Evolutionary conservation across 1,284 basidiomycete genomes (phyloP).

Genomic region (Heterobasidion irregulare): DNA sequence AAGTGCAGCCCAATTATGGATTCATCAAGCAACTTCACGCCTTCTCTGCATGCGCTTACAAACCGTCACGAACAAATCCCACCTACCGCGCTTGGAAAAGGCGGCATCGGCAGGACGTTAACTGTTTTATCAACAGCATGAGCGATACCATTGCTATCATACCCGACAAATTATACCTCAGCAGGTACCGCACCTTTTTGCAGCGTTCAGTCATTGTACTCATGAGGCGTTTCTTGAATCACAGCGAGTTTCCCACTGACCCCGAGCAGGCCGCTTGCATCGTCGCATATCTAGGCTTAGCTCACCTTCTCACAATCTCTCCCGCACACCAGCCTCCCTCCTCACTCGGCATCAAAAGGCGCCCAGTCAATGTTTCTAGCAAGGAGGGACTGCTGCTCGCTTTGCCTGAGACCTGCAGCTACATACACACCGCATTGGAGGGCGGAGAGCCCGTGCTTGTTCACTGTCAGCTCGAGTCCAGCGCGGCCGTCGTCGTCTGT

Average conservation of each 20-base stretch:
- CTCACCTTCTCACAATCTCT: conserved; percentile 42
- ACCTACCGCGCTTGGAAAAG: conserved; percentile 50
- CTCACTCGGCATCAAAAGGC: conserved; percentile 24
- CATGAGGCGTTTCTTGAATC: conserved; percentile 2
- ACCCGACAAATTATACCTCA: conserved; percentile 37
- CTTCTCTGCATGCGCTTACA: conserved; percentile 42
- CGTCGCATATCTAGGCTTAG: conserved; percentile 37
- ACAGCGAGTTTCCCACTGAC: conserved; percentile 40
- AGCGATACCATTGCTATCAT: conserved; percentile 41
- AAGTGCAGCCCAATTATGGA: conserved; percentile 54
- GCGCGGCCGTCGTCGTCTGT: conserved; percentile 22
- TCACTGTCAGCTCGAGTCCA: conserved; percentile 47
- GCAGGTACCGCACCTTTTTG: conserved; percentile 27
- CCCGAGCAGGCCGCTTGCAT: conserved; percentile 39
- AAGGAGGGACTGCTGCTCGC: conserved; percentile 32
- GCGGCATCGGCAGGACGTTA: conserved; percentile 40
- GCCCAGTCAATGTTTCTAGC: conserved; percentile 30
- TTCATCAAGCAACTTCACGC: conserved; percentile 51
- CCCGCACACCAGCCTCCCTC: conserved; percentile 31
- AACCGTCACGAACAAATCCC: conserved; percentile 30
- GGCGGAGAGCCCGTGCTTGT: conserved; percentile 47
- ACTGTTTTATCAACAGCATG: conserved; percentile 38
- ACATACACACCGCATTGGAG: conserved; percentile 31
- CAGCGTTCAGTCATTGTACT: not conserved
- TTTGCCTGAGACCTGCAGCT: conserved; percentile 34